Evolutionary conservation across 2,329 filamentous ascomycete genomes (phyloP), one percentile per base, ranked within the genome.

Genomic region (Teratosphaeria pseudoeucalypti): DNA sequence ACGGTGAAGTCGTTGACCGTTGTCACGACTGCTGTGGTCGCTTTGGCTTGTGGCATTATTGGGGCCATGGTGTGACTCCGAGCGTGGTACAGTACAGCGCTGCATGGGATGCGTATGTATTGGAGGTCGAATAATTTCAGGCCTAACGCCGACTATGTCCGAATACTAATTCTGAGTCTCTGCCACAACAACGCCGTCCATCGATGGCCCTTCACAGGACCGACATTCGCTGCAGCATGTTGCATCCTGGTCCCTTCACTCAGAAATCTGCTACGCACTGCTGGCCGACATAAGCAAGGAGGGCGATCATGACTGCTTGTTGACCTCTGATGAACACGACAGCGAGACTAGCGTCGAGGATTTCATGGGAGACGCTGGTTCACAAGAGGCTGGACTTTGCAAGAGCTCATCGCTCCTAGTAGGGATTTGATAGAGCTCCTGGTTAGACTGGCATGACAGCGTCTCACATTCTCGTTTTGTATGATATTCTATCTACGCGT

Each of bases 1-100:
- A 88, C 76, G 14, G 81, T 79, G 70, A 91, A 95, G 63, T 85
- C 86, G 73, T 77, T 71, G 70, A 85, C 74, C 67, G 76, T 66
- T 19, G 62, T 58, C 1, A 63, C 63, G 3, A 57, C 52, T 14
- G 34, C 16, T 57, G 57, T 37, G 37, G 4, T 43, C 37, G 11
- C 11, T 14, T 43, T 43, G 12, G 37, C 5, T 56, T 16, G 49
- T 49, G 67, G 74, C 14, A 82, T 82, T 39, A 82, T 82, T 39
- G 61, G 61, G 52, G 61, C 61, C 61, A 63, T 63, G 6, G 0
- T 57, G n/a, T n/a, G 9, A n/a, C 23, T 23, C 23, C 2, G 23
- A 23, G 23, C 23, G 23, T 23, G 23, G 2, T 23, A 23, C 23
- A n/a, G n/a, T n/a, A n/a, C n/a, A n/a, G n/a, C n/a, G n/a, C n/a